These are phyloP conservation scores for Rhodofomes roseus DNA, from an alignment of 1,284 basidiomycete genomes.

Conservation along the genomic window DNA sequence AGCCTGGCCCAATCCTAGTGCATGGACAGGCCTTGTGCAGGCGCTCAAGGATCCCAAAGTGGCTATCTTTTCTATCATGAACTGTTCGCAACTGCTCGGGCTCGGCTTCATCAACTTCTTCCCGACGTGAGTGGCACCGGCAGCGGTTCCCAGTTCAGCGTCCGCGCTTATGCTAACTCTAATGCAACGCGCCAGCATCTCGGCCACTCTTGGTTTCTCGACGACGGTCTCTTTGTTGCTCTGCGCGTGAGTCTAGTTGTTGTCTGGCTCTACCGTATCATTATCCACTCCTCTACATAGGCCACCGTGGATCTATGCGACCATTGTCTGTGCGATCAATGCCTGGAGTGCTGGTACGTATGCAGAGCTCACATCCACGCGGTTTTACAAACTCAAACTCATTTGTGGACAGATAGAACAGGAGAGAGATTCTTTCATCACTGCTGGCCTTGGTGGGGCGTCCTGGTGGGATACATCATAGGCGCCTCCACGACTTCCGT, in stretches of 20 bases:
- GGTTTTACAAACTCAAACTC: neutral
- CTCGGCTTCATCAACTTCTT: conserved; percentile 75
- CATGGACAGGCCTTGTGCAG: conserved; percentile 48
- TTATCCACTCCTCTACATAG: conserved; percentile 31
- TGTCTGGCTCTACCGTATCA: neutral
- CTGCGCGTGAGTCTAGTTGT: conserved; percentile 45
- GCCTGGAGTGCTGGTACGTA: conserved; percentile 64
- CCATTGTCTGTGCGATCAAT: conserved; percentile 52
- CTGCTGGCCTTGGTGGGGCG: conserved; percentile 54
- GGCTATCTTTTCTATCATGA: conserved; percentile 53
- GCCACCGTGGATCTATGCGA: conserved; percentile 62
- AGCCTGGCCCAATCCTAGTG: conserved; percentile 29
- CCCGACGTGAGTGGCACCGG: conserved; percentile 48
- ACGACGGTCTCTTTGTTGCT: conserved; percentile 60
- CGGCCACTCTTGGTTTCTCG: conserved; percentile 60
- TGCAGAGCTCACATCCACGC: neutral
- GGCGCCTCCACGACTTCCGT: conserved; percentile 50
- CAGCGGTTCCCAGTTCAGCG: neutral
- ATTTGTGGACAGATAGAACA: conserved; percentile 40
- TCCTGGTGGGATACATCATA: conserved; percentile 62
- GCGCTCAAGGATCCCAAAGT: conserved; percentile 65
- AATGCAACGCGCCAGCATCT: conserved; percentile 40
- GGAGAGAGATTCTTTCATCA: conserved; percentile 73
- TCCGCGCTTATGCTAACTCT: neutral
- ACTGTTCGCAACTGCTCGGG: conserved; percentile 50